Evolutionary conservation across 179 eudicot genomes (phyloP), one percentile per base, ranked within the genome.

Genomic region (Actinidia arguta): DNA sequence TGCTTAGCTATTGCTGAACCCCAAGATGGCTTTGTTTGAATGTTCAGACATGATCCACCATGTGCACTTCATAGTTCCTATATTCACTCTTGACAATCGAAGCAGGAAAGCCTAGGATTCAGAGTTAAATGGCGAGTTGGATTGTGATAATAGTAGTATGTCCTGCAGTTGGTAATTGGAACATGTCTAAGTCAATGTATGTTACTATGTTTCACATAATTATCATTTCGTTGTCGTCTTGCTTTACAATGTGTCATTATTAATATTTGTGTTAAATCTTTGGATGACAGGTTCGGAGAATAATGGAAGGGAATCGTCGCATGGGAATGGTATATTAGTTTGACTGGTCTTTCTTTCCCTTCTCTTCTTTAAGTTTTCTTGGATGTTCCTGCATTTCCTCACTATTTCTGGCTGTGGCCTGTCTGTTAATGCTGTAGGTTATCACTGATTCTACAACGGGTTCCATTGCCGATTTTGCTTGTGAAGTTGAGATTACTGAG

Each of bases 401-500:
- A 25, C 70, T 61, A 70, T 82, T 64, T 80, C 55, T 84, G 82
- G 83, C 73, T 78, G 44, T 76, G 63, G 51, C 72, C 78, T 87
- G 73, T 87, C 62, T 85, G 39, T 79, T 63, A 75, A 81, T 88
- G 76, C 47, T 94, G 88, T 85, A 97, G 99, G 99, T 88, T 82
- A 88, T 92, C 75, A 82, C 90, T 82, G 98, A 95, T 89, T 85
- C 93, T 72, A 76, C 92, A 55, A 91, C 98, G 51, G 98, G 98
- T 68, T 94, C 90, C 42, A 82, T 97, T 66, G 98, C 98, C 52
- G 98, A 97, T 78, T 90, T 89, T 90, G 99, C 95, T 81, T 94
- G 99, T 87, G 99, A 97, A 88, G 99, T 94, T 93, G 99, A 97
- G 88, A 93, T 97, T 78, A 97, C 98, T 63, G 98, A 97, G 99